Percentiles rank a stretch among this genome's conserved stretches.
Evolutionary conservation across 176 grass and related monocot genomes (phyloP).

Genomic region (Cenchrus purpureus): DNA sequence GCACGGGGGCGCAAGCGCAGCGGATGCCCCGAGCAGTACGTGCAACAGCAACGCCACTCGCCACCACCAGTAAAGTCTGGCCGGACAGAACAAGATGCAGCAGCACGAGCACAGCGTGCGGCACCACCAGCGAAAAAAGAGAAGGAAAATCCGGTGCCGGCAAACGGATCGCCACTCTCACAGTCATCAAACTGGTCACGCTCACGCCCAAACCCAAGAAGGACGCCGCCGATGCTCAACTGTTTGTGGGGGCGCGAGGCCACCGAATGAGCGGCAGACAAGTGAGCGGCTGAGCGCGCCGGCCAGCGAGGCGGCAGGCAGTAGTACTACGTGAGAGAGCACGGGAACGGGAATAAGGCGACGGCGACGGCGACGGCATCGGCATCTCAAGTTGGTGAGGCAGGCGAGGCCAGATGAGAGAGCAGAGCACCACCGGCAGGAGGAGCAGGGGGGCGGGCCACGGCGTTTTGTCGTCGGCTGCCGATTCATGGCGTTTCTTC

Average conservation of each 20-base stretch:
- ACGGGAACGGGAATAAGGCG: background rate
- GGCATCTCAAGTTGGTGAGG: background rate
- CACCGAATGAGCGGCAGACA: background rate
- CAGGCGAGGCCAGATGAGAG: background rate
- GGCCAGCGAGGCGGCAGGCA: background rate
- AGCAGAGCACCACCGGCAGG: background rate
- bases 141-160: background rate
- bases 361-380: background rate
- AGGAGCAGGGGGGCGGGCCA: background rate
- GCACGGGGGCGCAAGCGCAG: background rate
- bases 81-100: slow-evolving; percentile 7
- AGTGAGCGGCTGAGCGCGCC: background rate
- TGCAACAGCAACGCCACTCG: background rate
- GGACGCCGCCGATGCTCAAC: background rate
- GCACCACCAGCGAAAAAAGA: background rate
- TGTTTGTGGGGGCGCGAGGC: background rate
- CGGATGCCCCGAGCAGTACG: slow-evolving; percentile 39
- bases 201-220: background rate
- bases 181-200: background rate
- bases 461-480: slow-evolving; percentile 3
- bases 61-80: no score
- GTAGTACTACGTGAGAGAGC: no score
- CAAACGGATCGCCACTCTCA: background rate
- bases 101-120: background rate
- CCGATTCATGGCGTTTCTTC: background rate